Evolutionary conservation across 768 basidiomycete genomes (phyloP).

Genomic region (Boletellus ananiceps): DNA sequence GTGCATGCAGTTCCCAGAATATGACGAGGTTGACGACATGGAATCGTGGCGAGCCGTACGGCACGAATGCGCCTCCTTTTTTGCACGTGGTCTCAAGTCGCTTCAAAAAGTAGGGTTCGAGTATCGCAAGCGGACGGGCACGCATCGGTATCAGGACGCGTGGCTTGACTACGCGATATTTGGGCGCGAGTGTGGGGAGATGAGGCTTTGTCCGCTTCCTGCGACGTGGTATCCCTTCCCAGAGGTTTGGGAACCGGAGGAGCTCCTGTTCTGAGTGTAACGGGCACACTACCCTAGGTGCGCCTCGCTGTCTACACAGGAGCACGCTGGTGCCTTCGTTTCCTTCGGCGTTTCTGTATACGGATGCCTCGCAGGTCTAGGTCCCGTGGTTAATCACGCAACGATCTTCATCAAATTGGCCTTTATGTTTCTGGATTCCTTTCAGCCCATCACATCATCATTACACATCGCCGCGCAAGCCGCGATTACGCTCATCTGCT

Average conservation of each 20-base stretch:
- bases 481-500: slow-evolving; percentile 9
- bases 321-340: neutral
- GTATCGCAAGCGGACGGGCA: slow-evolving; percentile 35
- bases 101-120: slow-evolving; percentile 33
- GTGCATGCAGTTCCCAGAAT: slow-evolving; percentile 35
- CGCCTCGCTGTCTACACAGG: neutral
- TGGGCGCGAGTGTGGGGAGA: slow-evolving; percentile 18
- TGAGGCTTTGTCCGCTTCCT: slow-evolving; percentile 21
- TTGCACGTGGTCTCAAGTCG: slow-evolving; percentile 30
- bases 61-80: slow-evolving; percentile 25
- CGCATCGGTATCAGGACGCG: slow-evolving; percentile 33
- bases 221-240: slow-evolving; percentile 32
- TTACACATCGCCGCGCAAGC: slow-evolving; percentile 16
- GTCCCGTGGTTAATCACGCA: slow-evolving; percentile 16
- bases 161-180: slow-evolving; percentile 32
- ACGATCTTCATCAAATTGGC: slow-evolving; percentile 5
- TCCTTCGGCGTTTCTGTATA: slow-evolving; percentile 2
- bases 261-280: slow-evolving; percentile 19
- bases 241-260: slow-evolving; percentile 31
- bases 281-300: neutral
- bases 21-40: slow-evolving; percentile 28
- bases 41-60: slow-evolving; percentile 31
- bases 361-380: slow-evolving; percentile 15
- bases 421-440: slow-evolving; percentile 5
- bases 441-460: slow-evolving; percentile 5